phyloP scores from a whole-genome alignment of 2,329 filamentous ascomycete genomes.

The Pseudopithomyces maydicus region DNA sequence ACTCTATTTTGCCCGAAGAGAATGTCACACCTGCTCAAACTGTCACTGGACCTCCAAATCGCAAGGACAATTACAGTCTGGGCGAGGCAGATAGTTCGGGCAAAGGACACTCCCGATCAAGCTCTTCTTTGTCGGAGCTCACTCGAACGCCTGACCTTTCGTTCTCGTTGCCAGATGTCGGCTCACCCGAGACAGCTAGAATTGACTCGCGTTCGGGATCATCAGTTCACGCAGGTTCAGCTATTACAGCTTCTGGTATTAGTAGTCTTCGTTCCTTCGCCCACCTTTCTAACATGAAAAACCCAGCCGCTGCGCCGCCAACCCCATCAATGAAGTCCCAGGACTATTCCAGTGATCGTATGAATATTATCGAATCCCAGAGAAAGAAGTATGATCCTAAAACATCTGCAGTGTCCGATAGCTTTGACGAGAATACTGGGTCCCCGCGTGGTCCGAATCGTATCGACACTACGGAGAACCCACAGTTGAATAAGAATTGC shows the following conservation, averaged over 20 bases:
- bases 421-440: not conserved
- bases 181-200: not conserved
- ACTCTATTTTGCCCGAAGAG: not conserved
- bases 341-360: too few relatives aligned
- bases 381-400: slow-evolving; percentile 15
- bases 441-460: slow-evolving; percentile 14
- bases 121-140: slow-evolving; percentile 10
- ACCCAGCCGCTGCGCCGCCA: too few relatives aligned
- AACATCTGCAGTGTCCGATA: slow-evolving; percentile 1
- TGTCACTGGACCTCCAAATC: not conserved
- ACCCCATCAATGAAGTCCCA: too few relatives aligned
- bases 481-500: slow-evolving; percentile 38
- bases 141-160: slow-evolving; percentile 3
- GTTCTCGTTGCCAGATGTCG: not conserved
- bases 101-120: not conserved
- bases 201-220: not conserved
- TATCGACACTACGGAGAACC: slow-evolving; percentile 33
- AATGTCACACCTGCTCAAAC: not conserved
- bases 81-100: not conserved
- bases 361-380: not conserved
- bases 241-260: too few relatives aligned
- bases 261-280: too few relatives aligned
- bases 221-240: too few relatives aligned
- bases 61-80: not conserved
- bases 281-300: too few relatives aligned